phyloP scores from a whole-genome alignment of 768 basidiomycete genomes.

The Leccinum broughii region DNA sequence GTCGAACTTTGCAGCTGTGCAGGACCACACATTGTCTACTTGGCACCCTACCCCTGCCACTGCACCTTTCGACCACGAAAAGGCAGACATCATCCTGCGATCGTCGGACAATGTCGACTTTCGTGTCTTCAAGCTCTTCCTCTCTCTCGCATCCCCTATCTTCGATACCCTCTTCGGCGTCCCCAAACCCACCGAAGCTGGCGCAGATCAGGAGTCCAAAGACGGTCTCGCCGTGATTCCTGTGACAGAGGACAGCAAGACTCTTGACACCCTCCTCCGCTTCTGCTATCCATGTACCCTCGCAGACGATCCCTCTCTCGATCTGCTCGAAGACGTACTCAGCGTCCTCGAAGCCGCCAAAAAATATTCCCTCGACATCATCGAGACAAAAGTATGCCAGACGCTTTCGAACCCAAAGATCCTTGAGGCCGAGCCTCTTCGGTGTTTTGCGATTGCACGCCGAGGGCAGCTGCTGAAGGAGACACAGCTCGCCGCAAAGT shows the following conservation, averaged over 20 bases:
- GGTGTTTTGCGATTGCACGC: neutral
- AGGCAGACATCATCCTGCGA: neutral
- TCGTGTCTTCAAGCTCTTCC: too few relatives aligned
- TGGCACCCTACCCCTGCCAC: neutral
- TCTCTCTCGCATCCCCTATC: neutral
- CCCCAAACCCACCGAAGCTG: neutral
- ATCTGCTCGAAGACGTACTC: neutral
- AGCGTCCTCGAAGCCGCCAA: neutral
- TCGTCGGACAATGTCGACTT: neutral
- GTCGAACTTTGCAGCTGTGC: too few relatives aligned
- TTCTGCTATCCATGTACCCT: constrained; percentile 22
- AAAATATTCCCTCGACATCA: neutral
- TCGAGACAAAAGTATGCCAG: neutral
- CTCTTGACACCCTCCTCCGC: constrained; percentile 9
- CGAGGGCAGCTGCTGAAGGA: neutral
- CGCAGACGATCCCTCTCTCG: neutral
- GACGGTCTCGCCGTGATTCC: neutral
- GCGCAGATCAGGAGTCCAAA: neutral
- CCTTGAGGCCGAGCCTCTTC: neutral
- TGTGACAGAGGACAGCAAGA: constrained; percentile 1
- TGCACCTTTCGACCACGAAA: neutral
- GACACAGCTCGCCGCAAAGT: neutral
- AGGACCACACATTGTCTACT: neutral
- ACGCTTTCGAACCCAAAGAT: neutral
- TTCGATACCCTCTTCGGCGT: neutral